Evolutionary conservation across 495 filamentous ascomycete genomes (phyloP).

Genomic region (Xylaria telfairii): DNA sequence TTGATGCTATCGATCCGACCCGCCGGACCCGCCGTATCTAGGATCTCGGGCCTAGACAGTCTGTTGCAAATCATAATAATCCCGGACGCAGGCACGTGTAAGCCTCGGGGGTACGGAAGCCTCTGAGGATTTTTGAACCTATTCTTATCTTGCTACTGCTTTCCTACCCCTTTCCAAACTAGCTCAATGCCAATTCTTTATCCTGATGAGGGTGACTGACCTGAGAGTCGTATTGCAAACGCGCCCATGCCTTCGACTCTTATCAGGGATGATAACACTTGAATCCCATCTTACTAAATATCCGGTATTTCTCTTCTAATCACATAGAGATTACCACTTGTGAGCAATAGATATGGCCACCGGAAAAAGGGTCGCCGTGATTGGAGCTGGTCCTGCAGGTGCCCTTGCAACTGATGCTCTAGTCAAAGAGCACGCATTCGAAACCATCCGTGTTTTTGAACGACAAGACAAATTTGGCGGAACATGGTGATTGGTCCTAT

Average conservation of each 20-base stretch:
- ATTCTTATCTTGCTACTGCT: neutral
- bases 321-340: neutral
- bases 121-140: neutral
- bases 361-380: slow-evolving; percentile 60
- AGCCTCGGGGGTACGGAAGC: neutral
- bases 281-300: neutral
- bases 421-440: slow-evolving; percentile 64
- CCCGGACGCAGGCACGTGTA: neutral
- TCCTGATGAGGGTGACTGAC: neutral
- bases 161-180: neutral
- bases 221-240: neutral
- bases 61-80: neutral
- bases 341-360: neutral
- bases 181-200: neutral
- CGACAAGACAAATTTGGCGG: slow-evolving; percentile 40
- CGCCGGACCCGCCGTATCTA: neutral
- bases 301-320: neutral
- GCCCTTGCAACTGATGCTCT: slow-evolving; percentile 66
- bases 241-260: neutral
- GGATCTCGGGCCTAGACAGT: neutral
- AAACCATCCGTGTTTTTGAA: slow-evolving; percentile 66
- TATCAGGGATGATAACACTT: neutral
- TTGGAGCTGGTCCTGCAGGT: slow-evolving; percentile 65
- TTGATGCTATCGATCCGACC: neutral
- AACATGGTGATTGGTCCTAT: no score